A percentile compares a stretch with the other conserved stretches of the same genome.
These are phyloP conservation scores for Sporisorium iseilematis-ciliati DNA, from an alignment of 1,284 basidiomycete species.

Conservation along the genomic window DNA sequence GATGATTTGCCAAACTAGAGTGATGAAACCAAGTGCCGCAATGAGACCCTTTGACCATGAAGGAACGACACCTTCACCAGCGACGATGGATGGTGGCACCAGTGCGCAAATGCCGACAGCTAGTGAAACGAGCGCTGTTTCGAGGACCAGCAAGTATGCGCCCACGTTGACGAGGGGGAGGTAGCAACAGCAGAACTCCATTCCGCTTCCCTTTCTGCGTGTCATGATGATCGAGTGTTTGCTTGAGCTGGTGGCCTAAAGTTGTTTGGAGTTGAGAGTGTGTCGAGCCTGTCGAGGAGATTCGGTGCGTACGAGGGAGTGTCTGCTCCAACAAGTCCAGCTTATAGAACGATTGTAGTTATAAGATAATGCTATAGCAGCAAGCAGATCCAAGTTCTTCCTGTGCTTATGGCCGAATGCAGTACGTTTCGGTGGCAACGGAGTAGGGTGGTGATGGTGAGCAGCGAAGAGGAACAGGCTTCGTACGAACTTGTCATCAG, in stretches of 20 bases:
- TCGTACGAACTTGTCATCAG: too few species aligned
- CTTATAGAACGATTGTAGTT: neutral
- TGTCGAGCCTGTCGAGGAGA: neutral
- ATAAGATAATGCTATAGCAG: neutral
- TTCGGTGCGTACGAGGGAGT: neutral
- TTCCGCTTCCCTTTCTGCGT: constrained; percentile 35
- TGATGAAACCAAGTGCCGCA: constrained; percentile 59
- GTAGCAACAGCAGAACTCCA: constrained; percentile 67
- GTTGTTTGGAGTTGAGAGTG: neutral
- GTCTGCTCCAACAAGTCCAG: constrained; percentile 11
- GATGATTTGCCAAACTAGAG: constrained; percentile 62
- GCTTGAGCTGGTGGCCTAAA: neutral
- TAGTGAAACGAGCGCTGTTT: constrained; percentile 61
- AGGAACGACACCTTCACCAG: constrained; percentile 58
- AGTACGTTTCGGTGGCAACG: too few species aligned
- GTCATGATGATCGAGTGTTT: constrained; percentile 11
- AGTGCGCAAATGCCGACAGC: constrained; percentile 61
- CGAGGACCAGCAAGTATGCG: constrained; percentile 62
- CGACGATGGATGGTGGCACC: constrained; percentile 63
- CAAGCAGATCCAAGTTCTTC: neutral
- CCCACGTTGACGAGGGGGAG: constrained; percentile 67
- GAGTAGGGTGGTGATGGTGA: constrained; percentile 1
- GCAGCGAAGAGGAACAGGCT: neutral
- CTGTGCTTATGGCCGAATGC: too few species aligned
- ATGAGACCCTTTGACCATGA: constrained; percentile 62